Evolutionary conservation across 2,329 filamentous ascomycete genomes (phyloP).

Genomic region (Penicillium sclerotiorum): DNA sequence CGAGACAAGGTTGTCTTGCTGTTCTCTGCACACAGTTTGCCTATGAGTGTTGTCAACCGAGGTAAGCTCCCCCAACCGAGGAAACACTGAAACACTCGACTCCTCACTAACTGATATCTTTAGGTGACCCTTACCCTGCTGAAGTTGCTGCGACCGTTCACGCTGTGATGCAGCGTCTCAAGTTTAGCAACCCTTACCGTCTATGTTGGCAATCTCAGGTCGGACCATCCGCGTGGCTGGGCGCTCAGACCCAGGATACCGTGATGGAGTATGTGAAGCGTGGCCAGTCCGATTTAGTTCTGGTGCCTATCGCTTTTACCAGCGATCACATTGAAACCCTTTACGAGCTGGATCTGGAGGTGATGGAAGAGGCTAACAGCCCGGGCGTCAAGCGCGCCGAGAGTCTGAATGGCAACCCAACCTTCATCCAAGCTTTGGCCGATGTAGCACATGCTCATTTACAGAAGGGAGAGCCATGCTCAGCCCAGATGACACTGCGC

Average conservation of each 20-base stretch:
- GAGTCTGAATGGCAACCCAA: slow-evolving; percentile 84
- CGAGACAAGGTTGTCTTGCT: slow-evolving; percentile 80
- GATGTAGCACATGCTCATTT: slow-evolving; percentile 84
- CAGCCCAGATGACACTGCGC: slow-evolving; percentile 81
- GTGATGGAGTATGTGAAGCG: slow-evolving; percentile 88
- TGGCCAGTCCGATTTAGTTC: slow-evolving; percentile 84
- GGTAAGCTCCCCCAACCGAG: slow-evolving; percentile 49
- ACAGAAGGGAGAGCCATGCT: slow-evolving; percentile 69
- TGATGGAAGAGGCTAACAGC: slow-evolving; percentile 80
- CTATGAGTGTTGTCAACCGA: slow-evolving; percentile 96
- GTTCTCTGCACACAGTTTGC: slow-evolving; percentile 93
- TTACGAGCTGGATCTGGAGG: slow-evolving; percentile 90
- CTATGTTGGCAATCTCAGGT: slow-evolving; percentile 98
- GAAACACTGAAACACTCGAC: too few relatives aligned
- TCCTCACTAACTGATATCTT: background rate
- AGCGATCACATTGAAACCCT: slow-evolving; percentile 99
- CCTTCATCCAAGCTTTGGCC: slow-evolving; percentile 88
- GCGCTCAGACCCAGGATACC: slow-evolving; percentile 86
- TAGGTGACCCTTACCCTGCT: slow-evolving; percentile 88
- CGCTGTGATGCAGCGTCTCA: slow-evolving; percentile 90
- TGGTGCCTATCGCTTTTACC: slow-evolving; percentile 96
- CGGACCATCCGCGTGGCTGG: slow-evolving; percentile 91
- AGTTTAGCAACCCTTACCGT: slow-evolving; percentile 86
- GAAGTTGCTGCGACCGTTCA: slow-evolving; percentile 96
- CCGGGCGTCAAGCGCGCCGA: slow-evolving; percentile 86